Conservation (phyloP, 306 rosid species). For the Gastrolobium bilobum region DNA sequence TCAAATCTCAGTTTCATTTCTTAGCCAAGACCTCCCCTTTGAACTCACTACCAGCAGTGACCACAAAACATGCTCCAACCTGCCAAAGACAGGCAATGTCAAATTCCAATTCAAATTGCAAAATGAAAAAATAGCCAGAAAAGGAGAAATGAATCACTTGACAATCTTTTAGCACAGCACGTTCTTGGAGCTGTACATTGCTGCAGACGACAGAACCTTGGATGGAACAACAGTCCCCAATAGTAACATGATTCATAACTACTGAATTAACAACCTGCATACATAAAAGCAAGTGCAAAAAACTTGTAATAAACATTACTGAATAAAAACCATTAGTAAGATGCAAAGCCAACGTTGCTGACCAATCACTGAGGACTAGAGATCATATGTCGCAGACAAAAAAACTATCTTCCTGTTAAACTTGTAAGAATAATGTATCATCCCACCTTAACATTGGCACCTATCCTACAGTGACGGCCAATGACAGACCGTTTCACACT, state of each 20-base stretch:
- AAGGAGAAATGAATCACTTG: slow-evolving; percentile 64
- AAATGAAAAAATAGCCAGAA: background rate
- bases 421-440: slow-evolving; percentile 39
- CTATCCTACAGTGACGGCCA: slow-evolving; percentile 99
- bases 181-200: slow-evolving; percentile 97
- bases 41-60: slow-evolving; percentile 84
- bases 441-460: slow-evolving; percentile 92
- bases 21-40: slow-evolving; percentile 96
- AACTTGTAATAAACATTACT: background rate
- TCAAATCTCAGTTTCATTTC: slow-evolving; percentile 67
- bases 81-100: slow-evolving; percentile 49
- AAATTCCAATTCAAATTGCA: slow-evolving; percentile 42
- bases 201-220: slow-evolving; percentile 96
- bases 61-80: slow-evolving; percentile 96
- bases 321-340: slow-evolving; percentile 26
- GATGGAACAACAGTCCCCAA: slow-evolving; percentile 87
- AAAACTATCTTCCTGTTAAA: slow-evolving; percentile 39
- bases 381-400: background rate
- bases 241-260: slow-evolving; percentile 94
- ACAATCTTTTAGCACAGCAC: slow-evolving; percentile 84
- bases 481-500: slow-evolving; percentile 96
- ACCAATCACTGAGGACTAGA: slow-evolving; percentile 19
- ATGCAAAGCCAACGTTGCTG: slow-evolving; percentile 9
- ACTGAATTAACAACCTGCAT: slow-evolving; percentile 86
- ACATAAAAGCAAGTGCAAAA: slow-evolving; percentile 17